phyloP scores from a whole-genome alignment of 2,329 filamentous ascomycete genomes.

The Aureobasidium sp. region DNA sequence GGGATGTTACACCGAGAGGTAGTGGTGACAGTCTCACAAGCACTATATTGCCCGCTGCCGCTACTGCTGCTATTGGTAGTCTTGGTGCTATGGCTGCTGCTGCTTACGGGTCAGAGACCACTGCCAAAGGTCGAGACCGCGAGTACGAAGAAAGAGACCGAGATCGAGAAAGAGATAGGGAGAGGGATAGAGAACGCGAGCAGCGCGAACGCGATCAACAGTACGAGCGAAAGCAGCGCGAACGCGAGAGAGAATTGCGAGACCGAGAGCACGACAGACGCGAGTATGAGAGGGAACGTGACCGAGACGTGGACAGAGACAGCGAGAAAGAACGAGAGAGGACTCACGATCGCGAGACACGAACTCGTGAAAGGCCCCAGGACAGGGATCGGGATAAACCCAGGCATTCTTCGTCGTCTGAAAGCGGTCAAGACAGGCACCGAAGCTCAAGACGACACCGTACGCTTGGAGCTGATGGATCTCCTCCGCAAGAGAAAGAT shows the following conservation, averaged over 20 bases:
- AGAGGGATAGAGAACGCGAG: conserved; percentile 13
- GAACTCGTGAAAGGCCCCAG: conserved; percentile 19
- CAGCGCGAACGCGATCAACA: conserved; percentile 13
- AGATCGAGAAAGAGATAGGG: conserved; percentile 15
- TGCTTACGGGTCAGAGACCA: conserved; percentile 12
- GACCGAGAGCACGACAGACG: conserved; percentile 11
- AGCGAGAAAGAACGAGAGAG: conserved; percentile 19
- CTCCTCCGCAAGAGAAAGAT: conserved; percentile 11
- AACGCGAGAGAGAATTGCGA: conserved; percentile 8
- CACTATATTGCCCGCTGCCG: conserved; percentile 15
- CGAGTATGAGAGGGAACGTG: conserved; percentile 19
- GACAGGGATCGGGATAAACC: conserved; percentile 19
- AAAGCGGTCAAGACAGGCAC: conserved; percentile 6
- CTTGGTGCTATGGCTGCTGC: conserved; percentile 15
- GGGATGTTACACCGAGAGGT: conserved; percentile 17
- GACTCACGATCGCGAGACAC: conserved; percentile 11
- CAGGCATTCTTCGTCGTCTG: conserved; percentile 14
- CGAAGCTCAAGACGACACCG: conserved; percentile 14
- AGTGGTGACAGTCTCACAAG: conserved; percentile 13
- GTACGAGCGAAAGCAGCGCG: conserved; percentile 3
- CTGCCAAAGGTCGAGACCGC: conserved; percentile 13
- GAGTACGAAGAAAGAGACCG: conserved; percentile 17
- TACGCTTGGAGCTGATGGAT: not conserved
- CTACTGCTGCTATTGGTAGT: conserved; percentile 13
- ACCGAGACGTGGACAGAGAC: conserved; percentile 17